These are phyloP conservation scores for Dillenia suffruticosa DNA, from an alignment of 164 flowering plant genomes.

Conservation along the genomic window DNA sequence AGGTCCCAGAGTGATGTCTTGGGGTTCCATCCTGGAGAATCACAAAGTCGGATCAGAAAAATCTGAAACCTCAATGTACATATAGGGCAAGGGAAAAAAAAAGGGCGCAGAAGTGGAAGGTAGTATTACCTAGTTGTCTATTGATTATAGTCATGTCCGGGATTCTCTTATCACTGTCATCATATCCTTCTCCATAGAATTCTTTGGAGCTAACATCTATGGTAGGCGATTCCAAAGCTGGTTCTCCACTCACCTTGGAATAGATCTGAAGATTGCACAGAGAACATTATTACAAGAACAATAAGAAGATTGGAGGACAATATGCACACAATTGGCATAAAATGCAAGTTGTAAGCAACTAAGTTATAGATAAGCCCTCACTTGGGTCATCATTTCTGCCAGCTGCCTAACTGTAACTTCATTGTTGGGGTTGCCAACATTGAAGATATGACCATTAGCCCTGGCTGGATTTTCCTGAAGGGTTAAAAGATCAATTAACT, in stretches of 20 bases:
- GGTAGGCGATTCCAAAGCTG: slow-evolving; percentile 66
- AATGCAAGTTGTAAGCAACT: too few species aligned
- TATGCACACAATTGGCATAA: too few species aligned
- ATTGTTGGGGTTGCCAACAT: slow-evolving; percentile 90
- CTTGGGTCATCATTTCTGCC: slow-evolving; percentile 93
- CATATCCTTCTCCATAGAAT: slow-evolving; percentile 96
- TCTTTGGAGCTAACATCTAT: slow-evolving; percentile 90
- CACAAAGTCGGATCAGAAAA: background rate
- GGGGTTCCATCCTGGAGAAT: slow-evolving; percentile 81
- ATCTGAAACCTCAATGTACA: background rate
- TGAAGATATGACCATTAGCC: slow-evolving; percentile 85
- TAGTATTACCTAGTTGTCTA: slow-evolving; percentile 71
- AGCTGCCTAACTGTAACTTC: slow-evolving; percentile 95
- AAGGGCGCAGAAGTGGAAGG: background rate
- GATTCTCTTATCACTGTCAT: slow-evolving; percentile 92
- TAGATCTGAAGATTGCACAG: slow-evolving; percentile 49
- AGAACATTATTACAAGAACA: background rate
- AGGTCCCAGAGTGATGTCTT: slow-evolving; percentile 96
- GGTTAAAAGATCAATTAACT: slow-evolving; percentile 1
- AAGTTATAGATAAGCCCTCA: slow-evolving; percentile 10
- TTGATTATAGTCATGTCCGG: slow-evolving; percentile 98
- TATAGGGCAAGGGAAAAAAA: background rate
- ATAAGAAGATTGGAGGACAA: background rate
- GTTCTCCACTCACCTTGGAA: slow-evolving; percentile 79
- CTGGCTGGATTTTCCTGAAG: slow-evolving; percentile 81